These are phyloP conservation scores for Malania oleifera DNA, from an alignment of 164 flowering plant genomes.

Conservation along the genomic window DNA sequence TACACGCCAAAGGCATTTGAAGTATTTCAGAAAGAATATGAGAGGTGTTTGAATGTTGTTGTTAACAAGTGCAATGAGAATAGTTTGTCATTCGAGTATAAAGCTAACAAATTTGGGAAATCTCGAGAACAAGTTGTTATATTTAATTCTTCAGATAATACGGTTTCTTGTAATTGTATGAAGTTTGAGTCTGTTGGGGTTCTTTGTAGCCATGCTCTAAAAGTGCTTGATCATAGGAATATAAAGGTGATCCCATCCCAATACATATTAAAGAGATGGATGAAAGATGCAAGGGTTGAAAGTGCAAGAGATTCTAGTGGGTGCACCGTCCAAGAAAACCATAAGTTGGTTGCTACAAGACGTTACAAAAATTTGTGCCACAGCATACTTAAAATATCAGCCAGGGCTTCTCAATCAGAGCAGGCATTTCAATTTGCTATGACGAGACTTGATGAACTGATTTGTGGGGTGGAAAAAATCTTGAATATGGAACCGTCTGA, in stretches of 20 bases:
- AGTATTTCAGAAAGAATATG: conserved; percentile 18
- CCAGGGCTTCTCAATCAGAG: conserved; percentile 31
- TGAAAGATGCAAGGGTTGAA: conserved; percentile 19
- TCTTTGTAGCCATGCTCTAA: conserved; percentile 21
- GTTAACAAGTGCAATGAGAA: conserved; percentile 10
- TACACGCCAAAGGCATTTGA: conserved; percentile 18
- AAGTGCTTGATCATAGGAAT: conserved; percentile 19
- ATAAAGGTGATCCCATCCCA: conserved; percentile 16
- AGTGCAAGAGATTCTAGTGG: conserved; percentile 1
- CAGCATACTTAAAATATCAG: conserved; percentile 21
- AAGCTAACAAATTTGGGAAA: conserved; percentile 15
- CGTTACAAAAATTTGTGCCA: conserved; percentile 30
- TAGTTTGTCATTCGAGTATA: conserved; percentile 12
- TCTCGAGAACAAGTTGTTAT: conserved; percentile 4
- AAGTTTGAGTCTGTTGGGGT: conserved; percentile 20
- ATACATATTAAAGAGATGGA: conserved; percentile 21
- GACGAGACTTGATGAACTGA: conserved; percentile 26
- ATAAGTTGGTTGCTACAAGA: conserved; percentile 15
- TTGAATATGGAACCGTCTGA: conserved; percentile 16
- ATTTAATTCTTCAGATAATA: conserved; percentile 10
- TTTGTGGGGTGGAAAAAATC: conserved; percentile 30
- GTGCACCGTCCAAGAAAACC: conserved; percentile 10
- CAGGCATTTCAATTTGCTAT: conserved; percentile 27
- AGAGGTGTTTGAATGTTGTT: conserved; percentile 8
- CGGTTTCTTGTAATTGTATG: conserved; percentile 15